These are phyloP conservation scores for Annulohypoxylon truncatum DNA, from an alignment of 2,329 filamentous ascomycete species.

Conservation along the genomic window DNA sequence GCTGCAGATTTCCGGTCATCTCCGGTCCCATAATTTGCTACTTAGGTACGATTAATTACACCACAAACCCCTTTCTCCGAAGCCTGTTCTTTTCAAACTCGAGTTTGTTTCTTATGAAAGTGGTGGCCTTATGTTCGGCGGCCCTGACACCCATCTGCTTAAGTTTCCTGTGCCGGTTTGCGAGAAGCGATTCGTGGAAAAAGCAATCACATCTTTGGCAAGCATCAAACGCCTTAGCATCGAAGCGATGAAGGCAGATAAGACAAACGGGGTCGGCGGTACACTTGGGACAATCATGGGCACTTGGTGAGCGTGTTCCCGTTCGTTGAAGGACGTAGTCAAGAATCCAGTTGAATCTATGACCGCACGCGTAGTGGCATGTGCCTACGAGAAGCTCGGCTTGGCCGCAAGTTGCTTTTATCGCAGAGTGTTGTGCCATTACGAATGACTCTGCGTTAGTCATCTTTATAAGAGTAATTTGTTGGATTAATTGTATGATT, in stretches of 20 bases:
- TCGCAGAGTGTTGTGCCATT: neutral
- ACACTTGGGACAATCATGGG: conserved; percentile 24
- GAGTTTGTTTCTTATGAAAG: conserved; percentile 6
- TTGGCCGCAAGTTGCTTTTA: conserved; percentile 13
- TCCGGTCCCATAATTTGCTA: too few species aligned
- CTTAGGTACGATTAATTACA: neutral
- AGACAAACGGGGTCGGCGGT: conserved; percentile 18
- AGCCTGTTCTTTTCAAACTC: conserved; percentile 8
- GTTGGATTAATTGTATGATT: neutral
- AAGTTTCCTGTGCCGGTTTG: conserved; percentile 14
- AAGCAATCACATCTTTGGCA: conserved; percentile 29
- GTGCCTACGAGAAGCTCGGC: conserved; percentile 27
- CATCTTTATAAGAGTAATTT: conserved; percentile 5
- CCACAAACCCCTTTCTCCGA: neutral
- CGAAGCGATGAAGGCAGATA: conserved; percentile 19
- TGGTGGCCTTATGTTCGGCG: conserved; percentile 17
- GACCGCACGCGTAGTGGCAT: conserved; percentile 25
- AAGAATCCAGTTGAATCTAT: conserved; percentile 31
- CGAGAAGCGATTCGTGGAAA: conserved; percentile 27
- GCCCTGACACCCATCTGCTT: neutral
- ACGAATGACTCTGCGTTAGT: neutral
- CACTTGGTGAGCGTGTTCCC: conserved; percentile 6
- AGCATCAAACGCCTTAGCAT: neutral
- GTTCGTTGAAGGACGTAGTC: conserved; percentile 22
- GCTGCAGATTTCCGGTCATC: neutral